These are phyloP conservation scores for Solanum lycopersicoides DNA, from an alignment of 257 asterid genomes.

Conservation along the genomic window DNA sequence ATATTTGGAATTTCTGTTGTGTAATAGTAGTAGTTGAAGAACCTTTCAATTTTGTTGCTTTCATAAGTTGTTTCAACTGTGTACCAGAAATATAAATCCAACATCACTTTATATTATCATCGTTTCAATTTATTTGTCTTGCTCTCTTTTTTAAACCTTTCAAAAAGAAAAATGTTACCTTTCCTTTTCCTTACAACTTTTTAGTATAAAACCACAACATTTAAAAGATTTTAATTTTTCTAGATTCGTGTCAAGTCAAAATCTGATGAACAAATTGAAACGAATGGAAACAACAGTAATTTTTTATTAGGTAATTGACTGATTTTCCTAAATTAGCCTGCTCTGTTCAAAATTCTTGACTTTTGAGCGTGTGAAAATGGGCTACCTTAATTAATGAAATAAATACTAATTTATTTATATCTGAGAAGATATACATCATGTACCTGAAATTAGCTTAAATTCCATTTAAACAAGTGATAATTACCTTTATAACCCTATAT, in stretches of 20 bases:
- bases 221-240: no score
- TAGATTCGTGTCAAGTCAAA: neutral
- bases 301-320: neutral
- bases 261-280: neutral
- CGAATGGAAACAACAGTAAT: neutral
- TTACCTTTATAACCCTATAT: conserved; percentile 16
- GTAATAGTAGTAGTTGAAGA: neutral
- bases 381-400: conserved; percentile 5
- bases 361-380: conserved; percentile 15
- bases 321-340: neutral
- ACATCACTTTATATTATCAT: neutral
- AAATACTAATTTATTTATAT: neutral
- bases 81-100: neutral
- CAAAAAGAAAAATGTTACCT: no score
- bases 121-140: neutral
- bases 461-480: conserved; percentile 23
- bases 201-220: neutral
- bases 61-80: conserved; percentile 3
- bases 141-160: no score
- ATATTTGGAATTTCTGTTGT: neutral
- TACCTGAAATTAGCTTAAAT: conserved; percentile 36
- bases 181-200: neutral
- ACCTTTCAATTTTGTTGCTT: neutral
- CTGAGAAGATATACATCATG: conserved; percentile 15
- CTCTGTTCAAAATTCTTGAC: neutral